Evolutionary conservation across 2,329 filamentous ascomycete genomes (phyloP), one percentile per base, ranked within the genome.

Genomic region (Aspergillus awamori): DNA sequence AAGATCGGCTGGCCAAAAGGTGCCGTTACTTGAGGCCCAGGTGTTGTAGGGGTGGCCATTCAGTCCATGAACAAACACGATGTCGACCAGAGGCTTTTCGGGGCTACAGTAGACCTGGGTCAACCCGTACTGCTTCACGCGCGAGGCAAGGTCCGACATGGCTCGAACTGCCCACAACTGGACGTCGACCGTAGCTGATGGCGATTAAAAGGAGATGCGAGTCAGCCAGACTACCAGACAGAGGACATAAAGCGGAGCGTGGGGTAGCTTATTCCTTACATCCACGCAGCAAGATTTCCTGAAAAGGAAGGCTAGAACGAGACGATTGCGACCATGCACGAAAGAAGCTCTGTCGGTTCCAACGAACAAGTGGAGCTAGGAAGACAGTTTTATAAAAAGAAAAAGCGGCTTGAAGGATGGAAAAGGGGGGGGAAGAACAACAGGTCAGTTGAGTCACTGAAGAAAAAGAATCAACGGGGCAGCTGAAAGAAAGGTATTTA

Each of bases 1-100:
- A 13, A 92, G 81, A 63, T 91, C 86, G 11, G 81, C 77, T 0
- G 89, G 89, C 89, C 89, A 92, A 75, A 89, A 91, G 30, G 86
- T 80, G 41, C 82, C 82, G 20, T 60, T 59, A 26, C 43, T 76
- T n/a, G 80, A 78, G 1, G 80, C 79, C 82, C 89, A 92, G 49
- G 88, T 89, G 63, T 82, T 82, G 52, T 85, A 78, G 0, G 89
- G 88, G 24, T 86, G 77, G 33, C 89, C 89, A 72, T 90, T 90
- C 45, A 84, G 82, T 38, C 89, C 89, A 69, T 92, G 89, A 30
- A 92, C 86, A 63, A 92, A 84, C 26, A 92, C 84, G 45, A 92
- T 86, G 63, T 81, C 79, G 39, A 80, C 79, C 6, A 73, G 69
- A 43, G 79, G 77, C 59, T 74, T 70, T 13, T 72, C 68, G 47